Base-by-base conservation (phyloP, 1,284 basidiomycete species). In the Ceratobasidium sp. region DNA sequence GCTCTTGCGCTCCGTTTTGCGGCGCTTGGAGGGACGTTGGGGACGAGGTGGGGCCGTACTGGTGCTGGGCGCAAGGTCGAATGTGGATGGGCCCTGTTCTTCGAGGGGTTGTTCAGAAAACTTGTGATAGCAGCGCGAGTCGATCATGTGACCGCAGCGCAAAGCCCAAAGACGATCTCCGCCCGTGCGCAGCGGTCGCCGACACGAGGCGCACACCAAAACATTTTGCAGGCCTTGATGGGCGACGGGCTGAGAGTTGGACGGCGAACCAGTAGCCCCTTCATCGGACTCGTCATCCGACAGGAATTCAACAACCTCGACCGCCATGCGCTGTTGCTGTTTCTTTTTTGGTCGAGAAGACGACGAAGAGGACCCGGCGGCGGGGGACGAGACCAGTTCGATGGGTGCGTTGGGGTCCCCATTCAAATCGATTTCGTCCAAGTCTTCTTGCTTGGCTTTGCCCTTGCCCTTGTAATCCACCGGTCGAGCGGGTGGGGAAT, bases 111-210 rank as follows among this genome's bases (percentile, higher is more conserved):
- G 12, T 20, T 60, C 57, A 7, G 25, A 38, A 29, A 50, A 40
- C 45, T 35, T 25, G 8, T 20, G 47, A 52, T 64, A 64, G 50
- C 58, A 64, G 15, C 58, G 15, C 20, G 58, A 64, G 27, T 64
- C 58, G n/a, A 64, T 64, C 58, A 64, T 52, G 32, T 64, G 58
- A 3, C 58, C 58, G 22, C 58, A 64, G 29, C 58, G 45, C 4
- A 64, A 17, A 3, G 58, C 58, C 58, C 58, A 64, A 7, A 64
- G 34, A 17, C 58, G 4, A 12, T 27, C 58, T 0, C 58, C 58
- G 2, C 47, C 58, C 43, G 49, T 64, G 29, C 58, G 45, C 58
- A 64, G 29, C 58, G 58, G 58, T 5, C 43, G 45, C 32, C 47
- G 29, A 64, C 58, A 64, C 29, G 32, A 34, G 7, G 45, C 58